Base-by-base conservation (phyloP, 2,329 filamentous ascomycete species). In the Xylaria sp. region DNA sequence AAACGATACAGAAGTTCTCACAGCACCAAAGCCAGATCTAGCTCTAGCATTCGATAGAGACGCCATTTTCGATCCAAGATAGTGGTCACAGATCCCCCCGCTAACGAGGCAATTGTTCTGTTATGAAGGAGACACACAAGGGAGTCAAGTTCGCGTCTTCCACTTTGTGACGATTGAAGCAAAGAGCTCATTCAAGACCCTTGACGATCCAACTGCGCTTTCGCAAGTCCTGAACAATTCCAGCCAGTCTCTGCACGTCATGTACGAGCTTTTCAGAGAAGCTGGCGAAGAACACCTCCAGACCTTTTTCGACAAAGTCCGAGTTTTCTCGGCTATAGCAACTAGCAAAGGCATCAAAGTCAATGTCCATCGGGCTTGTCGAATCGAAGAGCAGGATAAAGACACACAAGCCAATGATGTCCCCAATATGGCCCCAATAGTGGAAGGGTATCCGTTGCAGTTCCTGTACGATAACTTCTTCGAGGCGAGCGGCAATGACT, bases 251-350 rank as follows among this genome's bases (percentile, higher is more conserved):
- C 33, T 58, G 9, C 62, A 64, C 33, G 52, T 33, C 43, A 31
- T 64, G 43, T 64, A 64, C n/a, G 62, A 64, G 43, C 49, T 58
- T 13, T 64, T 64, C 31, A 57, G 48, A 15, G 62, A 64, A 25
- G 54, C 62, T 31, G 48, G 59, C 7, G 23, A 62, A 15, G 33
- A 43, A n/a, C 59, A 62, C 18, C 13, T 62, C 2, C 1, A 31
- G 7, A 23, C 31, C 33, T 62, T 62, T 18, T 62, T 52, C 20
- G 15, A 39, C 12, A 9, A 31, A 43, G 59, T 62, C 7, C 41
- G 48, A 31, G 52, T 62, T 13, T 62, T 62, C 6, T 62, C 48
- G 3, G 59, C 20, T 3, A 33, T 62, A 18, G 9, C 33, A 20
- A 54, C 33, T 4, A 28, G 5, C 0, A 2, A 20, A 18, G 48